These are phyloP conservation scores for Paecilomyces formosus DNA, from an alignment of 2,329 filamentous ascomycete genomes.

Conservation along the genomic window DNA sequence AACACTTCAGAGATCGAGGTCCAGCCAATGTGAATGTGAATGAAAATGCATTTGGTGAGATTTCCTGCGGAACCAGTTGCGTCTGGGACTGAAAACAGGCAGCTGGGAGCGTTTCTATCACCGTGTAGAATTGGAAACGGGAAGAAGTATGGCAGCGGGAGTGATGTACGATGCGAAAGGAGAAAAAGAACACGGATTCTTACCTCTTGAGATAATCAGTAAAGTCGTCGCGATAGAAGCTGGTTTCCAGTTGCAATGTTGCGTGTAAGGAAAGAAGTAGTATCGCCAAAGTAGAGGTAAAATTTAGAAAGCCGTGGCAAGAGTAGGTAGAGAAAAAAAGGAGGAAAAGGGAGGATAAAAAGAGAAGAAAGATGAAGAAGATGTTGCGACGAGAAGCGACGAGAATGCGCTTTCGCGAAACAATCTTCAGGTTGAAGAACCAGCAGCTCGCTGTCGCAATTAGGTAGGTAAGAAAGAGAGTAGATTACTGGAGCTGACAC, in stretches of 20 bases:
- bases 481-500: conserved; percentile 1
- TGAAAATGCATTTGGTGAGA: neutral
- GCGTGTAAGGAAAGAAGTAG: neutral
- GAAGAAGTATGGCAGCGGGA: neutral
- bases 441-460: neutral
- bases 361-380: neutral
- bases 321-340: conserved; percentile 3
- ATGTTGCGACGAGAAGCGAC: neutral
- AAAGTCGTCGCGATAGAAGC: neutral
- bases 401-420: neutral
- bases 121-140: neutral
- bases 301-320: conserved; percentile 9
- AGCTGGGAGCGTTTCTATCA: neutral
- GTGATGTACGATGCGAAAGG: neutral
- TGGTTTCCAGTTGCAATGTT: neutral
- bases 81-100: neutral
- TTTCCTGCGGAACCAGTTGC: neutral
- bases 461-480: conserved; percentile 3
- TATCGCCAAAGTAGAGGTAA: conserved; percentile 5
- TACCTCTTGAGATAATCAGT: neutral
- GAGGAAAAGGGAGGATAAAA: conserved; percentile 3
- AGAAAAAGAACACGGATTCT: neutral
- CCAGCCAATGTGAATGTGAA: neutral
- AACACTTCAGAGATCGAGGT: neutral
- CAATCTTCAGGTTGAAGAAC: neutral